Evolutionary conservation across 306 rosid genomes (phyloP).

Genomic region (Sicyos edulis): DNA sequence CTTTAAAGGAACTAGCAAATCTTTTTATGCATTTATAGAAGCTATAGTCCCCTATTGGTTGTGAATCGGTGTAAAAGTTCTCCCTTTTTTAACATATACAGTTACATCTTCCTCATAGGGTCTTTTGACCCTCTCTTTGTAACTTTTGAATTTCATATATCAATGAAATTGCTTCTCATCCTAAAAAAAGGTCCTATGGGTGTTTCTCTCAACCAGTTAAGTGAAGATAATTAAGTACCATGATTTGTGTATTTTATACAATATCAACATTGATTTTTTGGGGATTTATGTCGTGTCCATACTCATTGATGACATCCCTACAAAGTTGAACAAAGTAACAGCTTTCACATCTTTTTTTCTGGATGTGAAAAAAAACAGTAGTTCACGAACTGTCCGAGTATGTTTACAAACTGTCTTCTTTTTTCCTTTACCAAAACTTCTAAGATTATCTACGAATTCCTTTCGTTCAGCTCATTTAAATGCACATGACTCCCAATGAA

Average conservation of each 20-base stretch:
- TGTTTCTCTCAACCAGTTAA: slow-evolving; percentile 4
- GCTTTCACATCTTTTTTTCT: background rate
- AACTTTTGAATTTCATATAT: too few species aligned
- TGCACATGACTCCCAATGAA: background rate
- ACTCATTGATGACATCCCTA: slow-evolving; percentile 10
- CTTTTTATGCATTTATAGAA: too few species aligned
- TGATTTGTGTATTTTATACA: background rate
- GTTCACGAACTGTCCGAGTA: background rate
- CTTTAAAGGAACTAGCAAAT: too few species aligned
- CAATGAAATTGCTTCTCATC: too few species aligned
- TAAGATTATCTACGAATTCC: background rate
- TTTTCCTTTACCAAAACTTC: background rate
- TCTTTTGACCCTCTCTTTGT: too few species aligned
- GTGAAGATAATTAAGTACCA: background rate
- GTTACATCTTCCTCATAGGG: too few species aligned
- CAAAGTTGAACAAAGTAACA: slow-evolving; percentile 7
- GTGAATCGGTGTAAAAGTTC: too few species aligned
- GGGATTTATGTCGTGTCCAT: slow-evolving; percentile 12
- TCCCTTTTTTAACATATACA: too few species aligned
- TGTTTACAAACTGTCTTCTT: background rate
- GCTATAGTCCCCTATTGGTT: too few species aligned
- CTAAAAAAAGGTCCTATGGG: background rate
- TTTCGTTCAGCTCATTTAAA: background rate
- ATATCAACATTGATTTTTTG: slow-evolving; percentile 13
- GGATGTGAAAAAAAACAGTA: background rate